Percentiles rank a stretch among this genome's conserved stretches.
These are phyloP conservation scores for Microascus cirrosus DNA, from an alignment of 2,329 filamentous ascomycete species.

Conservation along the genomic window DNA sequence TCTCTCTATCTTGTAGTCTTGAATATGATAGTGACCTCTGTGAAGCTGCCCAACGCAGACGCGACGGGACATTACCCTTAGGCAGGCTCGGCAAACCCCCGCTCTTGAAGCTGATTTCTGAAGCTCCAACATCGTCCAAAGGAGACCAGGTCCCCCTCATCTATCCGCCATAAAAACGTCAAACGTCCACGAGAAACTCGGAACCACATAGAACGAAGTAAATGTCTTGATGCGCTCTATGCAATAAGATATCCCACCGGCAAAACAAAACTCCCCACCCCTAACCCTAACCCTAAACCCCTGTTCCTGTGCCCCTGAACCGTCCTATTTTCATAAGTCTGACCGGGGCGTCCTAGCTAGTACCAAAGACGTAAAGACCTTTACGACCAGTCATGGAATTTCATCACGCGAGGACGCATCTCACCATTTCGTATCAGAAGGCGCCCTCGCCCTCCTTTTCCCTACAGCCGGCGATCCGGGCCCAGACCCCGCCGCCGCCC, in stretches of 20 bases:
- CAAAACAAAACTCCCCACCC: background rate
- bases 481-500: conserved; percentile 2
- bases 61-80: no score
- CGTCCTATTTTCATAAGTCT: background rate
- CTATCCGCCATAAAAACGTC: no score
- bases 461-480: conserved; percentile 3
- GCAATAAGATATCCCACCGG: background rate
- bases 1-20: background rate
- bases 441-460: conserved; percentile 4
- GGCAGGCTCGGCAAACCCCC: no score
- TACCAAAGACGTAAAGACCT: background rate
- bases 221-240: background rate
- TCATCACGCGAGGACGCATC: no score
- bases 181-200: background rate
- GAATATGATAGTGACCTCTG: no score
- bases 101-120: no score
- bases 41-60: no score
- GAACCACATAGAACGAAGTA: background rate
- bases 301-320: background rate
- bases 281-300: background rate
- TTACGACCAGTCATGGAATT: background rate
- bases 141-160: no score
- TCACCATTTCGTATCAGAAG: conserved; percentile 4
- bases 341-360: background rate
- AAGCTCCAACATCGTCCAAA: no score